Percentiles rank a stretch among this genome's conserved stretches.
Conservation (phyloP, 257 asterid genomes). For the Forsythia suspensa region DNA sequence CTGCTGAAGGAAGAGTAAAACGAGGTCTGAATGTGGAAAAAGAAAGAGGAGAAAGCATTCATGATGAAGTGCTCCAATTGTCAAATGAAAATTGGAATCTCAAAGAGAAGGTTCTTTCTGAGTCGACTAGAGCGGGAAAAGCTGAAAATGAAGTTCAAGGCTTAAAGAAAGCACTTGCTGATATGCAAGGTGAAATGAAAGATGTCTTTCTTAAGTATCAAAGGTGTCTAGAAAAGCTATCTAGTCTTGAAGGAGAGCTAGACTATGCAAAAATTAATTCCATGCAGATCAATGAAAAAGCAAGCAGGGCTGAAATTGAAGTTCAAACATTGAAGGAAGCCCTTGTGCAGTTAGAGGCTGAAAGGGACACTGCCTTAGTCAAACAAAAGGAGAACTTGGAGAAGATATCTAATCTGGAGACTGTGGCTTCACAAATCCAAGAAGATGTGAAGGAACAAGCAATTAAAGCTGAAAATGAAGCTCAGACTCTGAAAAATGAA, state of each 20-base stretch:
- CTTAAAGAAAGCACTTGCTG: conserved; percentile 57
- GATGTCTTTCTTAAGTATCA: conserved; percentile 57
- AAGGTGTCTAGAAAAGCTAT: conserved; percentile 58
- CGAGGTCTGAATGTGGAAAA: conserved; percentile 23
- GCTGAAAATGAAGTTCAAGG: conserved; percentile 62
- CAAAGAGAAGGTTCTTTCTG: conserved; percentile 51
- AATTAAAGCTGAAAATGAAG: conserved; percentile 53
- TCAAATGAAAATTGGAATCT: conserved; percentile 45
- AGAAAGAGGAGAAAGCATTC: conserved; percentile 30
- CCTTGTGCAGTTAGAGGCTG: conserved; percentile 58
- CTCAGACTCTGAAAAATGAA: conserved; percentile 48
- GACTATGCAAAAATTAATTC: conserved; percentile 56
- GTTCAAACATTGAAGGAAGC: conserved; percentile 67
- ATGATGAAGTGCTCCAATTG: conserved; percentile 34
- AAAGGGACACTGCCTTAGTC: conserved; percentile 47
- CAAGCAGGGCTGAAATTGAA: conserved; percentile 62
- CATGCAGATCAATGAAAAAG: conserved; percentile 48
- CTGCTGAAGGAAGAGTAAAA: conserved; percentile 25
- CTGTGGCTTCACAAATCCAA: conserved; percentile 42
- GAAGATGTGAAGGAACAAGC: conserved; percentile 50
- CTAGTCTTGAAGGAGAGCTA: conserved; percentile 58
- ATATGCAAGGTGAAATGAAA: conserved; percentile 65
- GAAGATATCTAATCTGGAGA: conserved; percentile 52
- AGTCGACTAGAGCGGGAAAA: conserved; percentile 53
- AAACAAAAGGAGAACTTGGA: conserved; percentile 52